Conservation (phyloP, 345 rosid genomes). For the Camelina hispida region DNA sequence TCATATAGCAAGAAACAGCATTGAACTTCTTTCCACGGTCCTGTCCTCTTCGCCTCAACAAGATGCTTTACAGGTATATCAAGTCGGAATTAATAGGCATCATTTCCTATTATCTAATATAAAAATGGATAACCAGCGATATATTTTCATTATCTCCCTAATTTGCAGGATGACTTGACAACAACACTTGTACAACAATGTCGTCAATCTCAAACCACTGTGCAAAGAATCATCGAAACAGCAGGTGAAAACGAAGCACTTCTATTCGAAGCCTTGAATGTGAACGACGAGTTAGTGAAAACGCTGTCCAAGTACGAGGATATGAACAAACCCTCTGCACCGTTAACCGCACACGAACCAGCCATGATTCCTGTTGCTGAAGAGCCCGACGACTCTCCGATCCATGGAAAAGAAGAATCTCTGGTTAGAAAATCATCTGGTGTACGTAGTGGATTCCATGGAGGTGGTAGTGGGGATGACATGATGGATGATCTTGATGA, state of each 20-base stretch:
- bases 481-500: conserved; percentile 99
- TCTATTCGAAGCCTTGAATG: conserved; percentile 94
- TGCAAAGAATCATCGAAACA: conserved; percentile 89
- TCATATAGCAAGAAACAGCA: conserved; percentile 92
- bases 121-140: neutral
- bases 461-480: conserved; percentile 71
- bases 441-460: conserved; percentile 52
- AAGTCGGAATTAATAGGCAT: neutral
- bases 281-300: conserved; percentile 91
- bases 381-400: conserved; percentile 81
- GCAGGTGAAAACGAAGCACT: conserved; percentile 89
- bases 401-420: conserved; percentile 59
- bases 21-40: conserved; percentile 90
- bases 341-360: conserved; percentile 62
- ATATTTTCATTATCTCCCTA: neutral
- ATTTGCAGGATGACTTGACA: conserved; percentile 81
- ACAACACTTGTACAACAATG: conserved; percentile 83
- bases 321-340: conserved; percentile 61
- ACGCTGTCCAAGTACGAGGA: conserved; percentile 80
- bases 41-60: conserved; percentile 87
- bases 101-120: neutral
- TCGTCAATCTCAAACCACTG: conserved; percentile 66
- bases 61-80: conserved; percentile 78
- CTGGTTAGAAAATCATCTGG: conserved; percentile 79
- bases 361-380: conserved; percentile 92